Evolutionary conservation across 495 filamentous ascomycete species (phyloP), one percentile per base, ranked within the genome.

Genomic region (Astrothelium macrocarpum): DNA sequence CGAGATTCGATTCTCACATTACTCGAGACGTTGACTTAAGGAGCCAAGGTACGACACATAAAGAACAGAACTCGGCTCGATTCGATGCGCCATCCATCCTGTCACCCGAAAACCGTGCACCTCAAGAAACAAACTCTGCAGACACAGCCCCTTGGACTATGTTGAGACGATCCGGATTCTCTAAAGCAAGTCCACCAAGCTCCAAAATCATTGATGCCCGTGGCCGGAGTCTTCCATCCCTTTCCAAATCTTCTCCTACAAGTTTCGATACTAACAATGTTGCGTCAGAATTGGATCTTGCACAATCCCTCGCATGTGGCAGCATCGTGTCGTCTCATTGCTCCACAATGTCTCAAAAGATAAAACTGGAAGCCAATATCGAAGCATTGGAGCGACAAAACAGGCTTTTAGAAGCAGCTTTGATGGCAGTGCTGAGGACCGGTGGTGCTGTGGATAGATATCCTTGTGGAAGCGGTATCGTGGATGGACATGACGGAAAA

Each of bases 351-450:
- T 20, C n/a, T 18, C 43, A 36, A n/a, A 60, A 60, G 12, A 26
- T 18, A 5, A 29, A 59, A 26, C 60, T 72, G 2, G 68, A 73
- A 34, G 62, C 71, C 10, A 69, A 68, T 2, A 49, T 74, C 20
- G 69, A 70, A 23, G 65, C 69, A 20, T 46, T 74, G 43, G 69
- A 73, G 43, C 63, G 67, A 39, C 64, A 73, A 60, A 74, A 74
- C 61, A 59, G 59, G 12, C 32, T 74, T 10, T 68, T 74, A 12
- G 65, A 67, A 20, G 71, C 71, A 12, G 72, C 72, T 0, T 58
- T 74, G 25, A 66, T 65, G 43, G 72, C 72, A 7, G 71, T 74
- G 28, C 61, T 74, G 2, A 62, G 63, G 53, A 70, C 67, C 10
- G 66, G 64, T 49, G 70, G 68, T 11, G 29, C 43, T 12, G 59